A percentile compares a stretch with the other conserved stretches of the same genome.
Conservation (phyloP, 176 grass and related monocot genomes). For the Rhynchospora pubera region DNA sequence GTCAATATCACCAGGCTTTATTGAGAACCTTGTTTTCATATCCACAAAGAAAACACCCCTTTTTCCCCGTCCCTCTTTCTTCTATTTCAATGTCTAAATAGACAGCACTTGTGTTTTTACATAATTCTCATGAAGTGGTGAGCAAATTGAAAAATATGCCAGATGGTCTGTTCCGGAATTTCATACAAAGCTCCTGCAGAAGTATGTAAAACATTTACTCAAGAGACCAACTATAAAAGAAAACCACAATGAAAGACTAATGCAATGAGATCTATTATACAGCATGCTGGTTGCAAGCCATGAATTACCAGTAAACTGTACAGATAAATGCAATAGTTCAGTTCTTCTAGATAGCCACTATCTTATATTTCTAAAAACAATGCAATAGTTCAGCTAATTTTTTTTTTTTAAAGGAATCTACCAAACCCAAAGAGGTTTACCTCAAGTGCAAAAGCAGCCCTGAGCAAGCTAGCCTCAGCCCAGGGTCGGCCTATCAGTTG, state of each 20-base stretch:
- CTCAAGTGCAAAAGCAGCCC: constrained; percentile 79
- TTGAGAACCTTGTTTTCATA: background rate
- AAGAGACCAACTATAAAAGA: background rate
- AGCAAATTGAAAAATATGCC: constrained; percentile 47
- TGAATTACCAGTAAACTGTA: background rate
- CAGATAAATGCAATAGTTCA: background rate
- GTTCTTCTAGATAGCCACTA: too few species aligned
- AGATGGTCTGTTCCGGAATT: constrained; percentile 42
- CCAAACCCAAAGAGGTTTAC: constrained; percentile 30
- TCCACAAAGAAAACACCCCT: background rate
- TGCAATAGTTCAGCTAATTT: too few species aligned
- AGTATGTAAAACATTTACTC: background rate
- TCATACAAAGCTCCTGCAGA: constrained; percentile 57
- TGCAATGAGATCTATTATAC: background rate
- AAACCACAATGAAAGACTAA: background rate
- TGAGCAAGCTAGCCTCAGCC: constrained; percentile 89
- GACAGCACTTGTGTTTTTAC: background rate
- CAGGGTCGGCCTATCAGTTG: constrained; percentile 95
- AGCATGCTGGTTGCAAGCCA: background rate
- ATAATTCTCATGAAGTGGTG: constrained; percentile 9
- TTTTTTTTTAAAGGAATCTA: background rate
- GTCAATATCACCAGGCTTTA: background rate
- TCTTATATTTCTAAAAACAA: too few species aligned
- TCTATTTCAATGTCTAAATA: background rate
- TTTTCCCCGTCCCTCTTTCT: background rate